These are phyloP conservation scores for Metarhizium humberi DNA, from an alignment of 2,329 filamentous ascomycete species.

Conservation along the genomic window DNA sequence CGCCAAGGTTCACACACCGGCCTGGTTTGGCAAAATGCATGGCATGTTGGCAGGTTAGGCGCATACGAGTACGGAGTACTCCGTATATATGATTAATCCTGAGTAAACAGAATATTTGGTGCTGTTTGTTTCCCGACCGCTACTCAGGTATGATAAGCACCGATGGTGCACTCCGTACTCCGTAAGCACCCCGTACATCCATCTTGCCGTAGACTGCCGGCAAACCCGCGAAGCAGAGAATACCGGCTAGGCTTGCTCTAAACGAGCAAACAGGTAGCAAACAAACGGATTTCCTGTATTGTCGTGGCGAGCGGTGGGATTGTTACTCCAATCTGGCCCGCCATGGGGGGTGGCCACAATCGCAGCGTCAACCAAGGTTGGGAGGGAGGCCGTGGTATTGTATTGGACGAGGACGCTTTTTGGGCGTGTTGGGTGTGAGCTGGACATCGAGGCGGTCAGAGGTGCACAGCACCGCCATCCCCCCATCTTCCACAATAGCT, in stretches of 20 bases:
- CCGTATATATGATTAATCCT: too few species aligned
- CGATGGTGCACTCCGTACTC: not conserved
- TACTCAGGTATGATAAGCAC: not conserved
- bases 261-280: not conserved
- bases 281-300: not conserved
- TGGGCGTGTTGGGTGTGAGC: not conserved
- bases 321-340: not conserved
- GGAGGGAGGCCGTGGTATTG: not conserved
- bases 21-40: not conserved
- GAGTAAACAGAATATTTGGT: not conserved
- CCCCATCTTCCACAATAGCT: not conserved
- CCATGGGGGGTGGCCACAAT: not conserved
- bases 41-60: not conserved
- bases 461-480: not conserved
- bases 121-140: not conserved
- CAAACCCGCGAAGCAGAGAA: not conserved
- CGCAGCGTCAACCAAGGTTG: not conserved
- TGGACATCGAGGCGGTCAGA: constrained; percentile 5
- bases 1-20: not conserved
- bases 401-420: not conserved
- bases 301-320: not conserved
- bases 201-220: not conserved
- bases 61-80: not conserved
- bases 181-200: not conserved
- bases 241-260: not conserved